Evolutionary conservation across 257 asterid genomes (phyloP).

Genomic region (Forsythia suspensa): DNA sequence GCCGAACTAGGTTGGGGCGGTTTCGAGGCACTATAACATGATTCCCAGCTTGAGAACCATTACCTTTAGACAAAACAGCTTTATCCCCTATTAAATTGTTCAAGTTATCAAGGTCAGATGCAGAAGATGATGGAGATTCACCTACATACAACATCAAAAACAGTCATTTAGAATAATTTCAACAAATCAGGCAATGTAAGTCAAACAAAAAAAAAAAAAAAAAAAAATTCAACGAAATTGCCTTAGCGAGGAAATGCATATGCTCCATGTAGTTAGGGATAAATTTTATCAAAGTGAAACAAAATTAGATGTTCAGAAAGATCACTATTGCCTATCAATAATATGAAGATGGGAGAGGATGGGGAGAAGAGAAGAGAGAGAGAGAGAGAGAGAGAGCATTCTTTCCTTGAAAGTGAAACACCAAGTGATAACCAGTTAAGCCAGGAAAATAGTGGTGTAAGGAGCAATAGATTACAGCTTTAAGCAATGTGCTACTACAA

Average conservation of each 20-base stretch:
- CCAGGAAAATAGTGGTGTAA: neutral
- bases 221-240: neutral
- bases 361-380: neutral
- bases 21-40: slow-evolving; percentile 61
- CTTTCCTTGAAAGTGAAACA: neutral
- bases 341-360: slow-evolving; percentile 1
- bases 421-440: neutral
- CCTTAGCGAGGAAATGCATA: neutral
- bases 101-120: slow-evolving; percentile 87
- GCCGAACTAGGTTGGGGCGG: slow-evolving; percentile 60
- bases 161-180: slow-evolving; percentile 14
- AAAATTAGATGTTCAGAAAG: neutral
- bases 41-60: slow-evolving; percentile 55
- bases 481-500: neutral
- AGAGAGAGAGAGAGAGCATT: neutral
- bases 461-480: neutral
- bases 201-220: neutral
- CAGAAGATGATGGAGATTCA: slow-evolving; percentile 96
- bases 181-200: neutral
- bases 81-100: slow-evolving; percentile 63
- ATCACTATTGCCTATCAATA: neutral
- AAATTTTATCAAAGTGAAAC: neutral
- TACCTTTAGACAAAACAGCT: slow-evolving; percentile 56
- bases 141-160: slow-evolving; percentile 45
- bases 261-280: neutral